A percentile compares a stretch with the other conserved stretches of the same genome.
Evolutionary conservation across 805 yeast genomes (phyloP).

Genomic region (Myxozyma kluyveri): DNA sequence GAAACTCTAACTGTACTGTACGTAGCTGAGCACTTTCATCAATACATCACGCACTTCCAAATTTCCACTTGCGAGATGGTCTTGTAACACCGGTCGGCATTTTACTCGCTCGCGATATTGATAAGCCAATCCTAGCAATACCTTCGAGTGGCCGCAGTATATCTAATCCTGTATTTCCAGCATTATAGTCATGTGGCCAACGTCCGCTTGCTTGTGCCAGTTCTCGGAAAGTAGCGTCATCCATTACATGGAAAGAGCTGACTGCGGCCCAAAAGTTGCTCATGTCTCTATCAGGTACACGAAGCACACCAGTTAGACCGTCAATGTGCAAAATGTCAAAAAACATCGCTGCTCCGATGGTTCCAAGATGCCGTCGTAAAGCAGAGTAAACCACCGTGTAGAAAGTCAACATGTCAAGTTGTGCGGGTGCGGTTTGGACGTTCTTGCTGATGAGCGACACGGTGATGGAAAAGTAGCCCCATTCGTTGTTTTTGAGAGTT

Average conservation of each 20-base stretch:
- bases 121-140: conserved; percentile 7
- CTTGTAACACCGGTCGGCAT: conserved; percentile 11
- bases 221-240: conserved; percentile 1
- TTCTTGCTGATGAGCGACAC: not conserved
- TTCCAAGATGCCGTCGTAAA: conserved; percentile 14
- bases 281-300: conserved; percentile 11
- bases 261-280: conserved; percentile 18
- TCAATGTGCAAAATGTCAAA: conserved; percentile 14
- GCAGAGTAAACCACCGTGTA: conserved; percentile 13
- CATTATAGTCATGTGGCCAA: not conserved
- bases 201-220: not conserved
- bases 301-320: conserved; percentile 3
- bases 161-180: not conserved
- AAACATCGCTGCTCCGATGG: conserved; percentile 14
- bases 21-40: not conserved
- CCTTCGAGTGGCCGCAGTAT: conserved; percentile 2
- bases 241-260: conserved; percentile 7
- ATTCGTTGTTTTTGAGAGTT: conserved; percentile 9
- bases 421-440: not conserved
- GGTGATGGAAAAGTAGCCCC: conserved; percentile 13
- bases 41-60: conserved; percentile 6
- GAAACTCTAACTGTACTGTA: not conserved
- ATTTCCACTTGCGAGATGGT: conserved; percentile 19
- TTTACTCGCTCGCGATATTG: conserved; percentile 5
- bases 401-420: conserved; percentile 13